A percentile compares a stretch with the other conserved stretches of the same genome.
Evolutionary conservation across 371 early-diverging fungal species (phyloP).

Genomic region (Nosema muscidifuracis): DNA sequence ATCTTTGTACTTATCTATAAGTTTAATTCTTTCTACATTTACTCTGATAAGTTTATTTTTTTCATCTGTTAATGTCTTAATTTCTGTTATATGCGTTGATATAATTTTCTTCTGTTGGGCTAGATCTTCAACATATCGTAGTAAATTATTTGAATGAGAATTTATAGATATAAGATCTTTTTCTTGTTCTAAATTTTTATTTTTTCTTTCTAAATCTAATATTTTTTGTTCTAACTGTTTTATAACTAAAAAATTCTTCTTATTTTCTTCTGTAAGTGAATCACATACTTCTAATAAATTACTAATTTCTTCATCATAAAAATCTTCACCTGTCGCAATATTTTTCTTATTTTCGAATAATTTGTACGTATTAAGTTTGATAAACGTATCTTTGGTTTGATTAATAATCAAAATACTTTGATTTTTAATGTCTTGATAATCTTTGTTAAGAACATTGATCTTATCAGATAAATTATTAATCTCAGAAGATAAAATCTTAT

Average conservation of each 20-base stretch:
- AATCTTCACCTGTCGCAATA: background rate
- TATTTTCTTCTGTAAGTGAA: constrained; percentile 12
- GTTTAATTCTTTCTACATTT: constrained; percentile 23
- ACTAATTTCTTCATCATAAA: constrained; percentile 9
- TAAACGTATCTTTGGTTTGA: background rate
- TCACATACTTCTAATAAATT: constrained; percentile 12
- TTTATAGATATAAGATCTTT: background rate
- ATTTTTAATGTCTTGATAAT: background rate
- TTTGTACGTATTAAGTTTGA: background rate
- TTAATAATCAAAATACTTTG: background rate
- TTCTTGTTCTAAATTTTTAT: constrained; percentile 6
- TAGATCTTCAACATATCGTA: constrained; percentile 36
- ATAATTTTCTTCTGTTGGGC: background rate
- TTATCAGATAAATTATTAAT: background rate
- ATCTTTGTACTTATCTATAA: constrained; percentile 17
- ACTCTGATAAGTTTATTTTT: constrained; percentile 45
- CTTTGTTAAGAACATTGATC: background rate
- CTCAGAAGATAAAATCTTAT: background rate
- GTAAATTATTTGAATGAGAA: background rate
- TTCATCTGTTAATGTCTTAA: constrained; percentile 34
- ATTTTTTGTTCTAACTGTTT: background rate
- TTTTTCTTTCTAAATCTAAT: background rate
- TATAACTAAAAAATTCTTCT: too few species aligned
- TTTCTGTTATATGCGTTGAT: constrained; percentile 14
- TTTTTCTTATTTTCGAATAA: background rate